Conservation (phyloP, 345 rosid species). For the Lumnitzera littorea region DNA sequence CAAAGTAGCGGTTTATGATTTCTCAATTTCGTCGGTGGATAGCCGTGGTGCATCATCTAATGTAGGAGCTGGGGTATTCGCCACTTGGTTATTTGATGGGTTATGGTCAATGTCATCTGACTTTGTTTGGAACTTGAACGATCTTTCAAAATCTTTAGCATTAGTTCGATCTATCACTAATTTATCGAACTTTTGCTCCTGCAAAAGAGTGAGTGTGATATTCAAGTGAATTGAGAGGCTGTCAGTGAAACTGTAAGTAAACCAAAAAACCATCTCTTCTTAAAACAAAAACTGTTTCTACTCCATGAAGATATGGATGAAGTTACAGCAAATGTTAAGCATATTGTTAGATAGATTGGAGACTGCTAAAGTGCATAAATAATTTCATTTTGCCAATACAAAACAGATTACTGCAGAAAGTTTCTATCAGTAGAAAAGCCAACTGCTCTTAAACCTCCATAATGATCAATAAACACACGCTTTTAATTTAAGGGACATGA, state of each 20-base stretch:
- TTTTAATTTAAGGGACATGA: too few relatives aligned
- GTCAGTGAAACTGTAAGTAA: background rate
- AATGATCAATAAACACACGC: too few relatives aligned
- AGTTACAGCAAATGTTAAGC: too few relatives aligned
- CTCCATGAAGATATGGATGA: too few relatives aligned
- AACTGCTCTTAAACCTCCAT: too few relatives aligned
- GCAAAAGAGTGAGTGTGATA: constrained; percentile 17
- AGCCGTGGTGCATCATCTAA: constrained; percentile 17
- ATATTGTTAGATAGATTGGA: too few relatives aligned
- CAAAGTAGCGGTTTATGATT: background rate
- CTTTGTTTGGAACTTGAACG: constrained; percentile 48
- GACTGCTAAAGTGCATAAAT: too few relatives aligned
- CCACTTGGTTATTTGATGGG: constrained; percentile 15
- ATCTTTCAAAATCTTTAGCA: constrained; percentile 71
- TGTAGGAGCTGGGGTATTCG: constrained; percentile 13
- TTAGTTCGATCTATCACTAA: constrained; percentile 50
- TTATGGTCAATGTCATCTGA: constrained; percentile 34
- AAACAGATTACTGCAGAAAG: too few relatives aligned
- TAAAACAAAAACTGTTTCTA: background rate
- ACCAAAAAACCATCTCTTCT: background rate
- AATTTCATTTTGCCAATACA: too few relatives aligned
- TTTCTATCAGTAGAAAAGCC: too few relatives aligned
- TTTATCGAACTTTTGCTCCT: constrained; percentile 84
- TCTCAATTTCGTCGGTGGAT: constrained; percentile 44
- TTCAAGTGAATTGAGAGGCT: background rate